Evolutionary conservation across 352 stramenopile genomes (phyloP).

Genomic region (Aphanomyces invadans): DNA sequence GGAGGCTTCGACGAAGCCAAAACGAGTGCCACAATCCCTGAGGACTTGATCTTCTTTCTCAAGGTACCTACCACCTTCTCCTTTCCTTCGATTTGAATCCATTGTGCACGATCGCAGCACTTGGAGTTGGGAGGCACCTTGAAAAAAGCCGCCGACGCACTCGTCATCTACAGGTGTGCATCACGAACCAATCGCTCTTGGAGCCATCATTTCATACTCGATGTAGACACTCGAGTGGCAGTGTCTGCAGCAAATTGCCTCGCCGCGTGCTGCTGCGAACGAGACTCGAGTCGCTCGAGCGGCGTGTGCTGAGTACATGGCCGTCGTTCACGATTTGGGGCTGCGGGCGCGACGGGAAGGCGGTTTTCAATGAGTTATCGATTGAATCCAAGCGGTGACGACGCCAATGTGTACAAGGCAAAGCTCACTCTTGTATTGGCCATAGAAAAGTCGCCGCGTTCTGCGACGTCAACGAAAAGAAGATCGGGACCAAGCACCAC

Average conservation of each 20-base stretch:
- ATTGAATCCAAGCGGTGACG: conserved; percentile 5
- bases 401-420: neutral
- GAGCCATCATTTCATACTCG: too few relatives aligned
- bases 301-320: conserved; percentile 20
- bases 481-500: conserved; percentile 21
- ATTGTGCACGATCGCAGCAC: neutral
- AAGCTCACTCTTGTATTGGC: neutral
- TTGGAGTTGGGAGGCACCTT: conserved; percentile 22
- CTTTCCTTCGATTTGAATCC: neutral
- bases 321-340: conserved; percentile 23
- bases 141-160: neutral
- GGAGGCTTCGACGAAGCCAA: conserved; percentile 19
- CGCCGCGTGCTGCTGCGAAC: conserved; percentile 16
- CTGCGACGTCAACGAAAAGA: conserved; percentile 23
- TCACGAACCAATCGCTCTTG: too few relatives aligned
- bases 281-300: conserved; percentile 17
- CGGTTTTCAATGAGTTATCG: conserved; percentile 17
- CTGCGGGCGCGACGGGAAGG: conserved; percentile 20
- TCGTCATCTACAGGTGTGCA: conserved; percentile 24
- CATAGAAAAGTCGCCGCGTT: conserved; percentile 18
- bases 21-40: conserved; percentile 2
- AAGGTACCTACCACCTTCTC: neutral
- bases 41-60: conserved; percentile 24
- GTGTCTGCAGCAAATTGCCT: conserved; percentile 21
- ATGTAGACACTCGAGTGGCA: conserved; percentile 12